Conservation (phyloP, 116 monocot species). For the Zostera marina region DNA sequence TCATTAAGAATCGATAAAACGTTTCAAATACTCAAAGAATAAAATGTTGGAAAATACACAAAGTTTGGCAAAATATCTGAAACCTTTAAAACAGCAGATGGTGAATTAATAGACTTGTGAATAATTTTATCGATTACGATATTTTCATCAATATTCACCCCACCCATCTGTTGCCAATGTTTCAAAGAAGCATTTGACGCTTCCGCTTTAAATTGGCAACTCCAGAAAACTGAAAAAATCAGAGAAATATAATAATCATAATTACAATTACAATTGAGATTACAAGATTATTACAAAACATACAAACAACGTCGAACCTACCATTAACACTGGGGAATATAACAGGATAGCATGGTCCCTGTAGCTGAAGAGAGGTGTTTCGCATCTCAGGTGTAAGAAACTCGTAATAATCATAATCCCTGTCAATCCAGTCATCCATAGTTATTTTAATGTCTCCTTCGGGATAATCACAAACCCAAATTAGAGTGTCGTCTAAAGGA, state of each 20-base stretch:
- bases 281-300: not conserved
- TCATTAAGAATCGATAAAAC: too few relatives aligned
- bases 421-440: constrained; percentile 90
- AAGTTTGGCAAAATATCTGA: not conserved
- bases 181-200: constrained; percentile 81
- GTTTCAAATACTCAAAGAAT: too few relatives aligned
- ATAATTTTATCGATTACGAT: constrained; percentile 86
- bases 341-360: constrained; percentile 96
- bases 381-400: constrained; percentile 92
- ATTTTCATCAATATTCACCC: constrained; percentile 68
- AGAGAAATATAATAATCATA: not conserved
- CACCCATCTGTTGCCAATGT: constrained; percentile 99
- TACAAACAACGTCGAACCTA: constrained; percentile 12
- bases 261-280: not conserved
- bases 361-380: constrained; percentile 93
- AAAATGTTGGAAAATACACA: not conserved
- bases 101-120: constrained; percentile 68
- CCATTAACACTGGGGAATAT: constrained; percentile 97
- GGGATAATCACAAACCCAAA: constrained; percentile 94
- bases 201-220: constrained; percentile 90
- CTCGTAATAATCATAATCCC: constrained; percentile 95
- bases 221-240: constrained; percentile 67
- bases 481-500: constrained; percentile 78
- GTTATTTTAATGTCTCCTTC: constrained; percentile 84
- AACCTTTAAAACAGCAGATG: constrained; percentile 85